Evolutionary conservation across 176 grass and related monocot genomes (phyloP).

Genomic region (Eleusine indica): DNA sequence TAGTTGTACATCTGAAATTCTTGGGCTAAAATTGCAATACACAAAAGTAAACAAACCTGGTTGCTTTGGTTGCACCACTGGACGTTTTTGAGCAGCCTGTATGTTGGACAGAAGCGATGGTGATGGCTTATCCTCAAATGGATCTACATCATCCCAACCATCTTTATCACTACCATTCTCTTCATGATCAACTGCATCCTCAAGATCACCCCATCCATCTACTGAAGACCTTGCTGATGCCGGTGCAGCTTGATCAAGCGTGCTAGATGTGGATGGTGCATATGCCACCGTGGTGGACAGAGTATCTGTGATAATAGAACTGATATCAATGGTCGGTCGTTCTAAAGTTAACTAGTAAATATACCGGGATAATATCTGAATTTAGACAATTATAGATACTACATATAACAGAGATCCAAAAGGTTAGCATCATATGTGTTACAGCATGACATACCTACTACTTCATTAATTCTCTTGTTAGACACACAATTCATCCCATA

Average conservation of each 20-base stretch:
- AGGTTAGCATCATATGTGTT: slow-evolving; percentile 29
- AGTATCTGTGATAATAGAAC: slow-evolving; percentile 42
- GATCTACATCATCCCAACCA: slow-evolving; percentile 96
- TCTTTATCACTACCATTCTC: slow-evolving; percentile 69
- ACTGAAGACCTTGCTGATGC: slow-evolving; percentile 74
- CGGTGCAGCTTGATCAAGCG: slow-evolving; percentile 65
- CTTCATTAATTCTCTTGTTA: slow-evolving; percentile 18
- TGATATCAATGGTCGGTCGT: slow-evolving; percentile 23
- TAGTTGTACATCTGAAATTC: neutral
- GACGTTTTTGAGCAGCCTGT: slow-evolving; percentile 92
- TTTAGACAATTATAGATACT: neutral
- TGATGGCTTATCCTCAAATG: slow-evolving; percentile 69
- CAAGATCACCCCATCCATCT: slow-evolving; percentile 88
- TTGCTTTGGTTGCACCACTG: slow-evolving; percentile 80
- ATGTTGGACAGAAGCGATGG: slow-evolving; percentile 68
- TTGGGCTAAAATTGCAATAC: neutral
- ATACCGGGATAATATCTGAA: neutral
- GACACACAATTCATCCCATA: neutral
- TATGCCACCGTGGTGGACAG: slow-evolving; percentile 33
- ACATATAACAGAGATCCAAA: neutral
- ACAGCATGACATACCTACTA: neutral
- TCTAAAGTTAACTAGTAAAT: neutral
- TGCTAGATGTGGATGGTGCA: slow-evolving; percentile 54
- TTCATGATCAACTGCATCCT: slow-evolving; percentile 60
- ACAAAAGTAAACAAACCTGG: slow-evolving; percentile 43